Evolutionary conservation across 768 basidiomycete species (phyloP), one percentile per base, ranked within the genome.

Genomic region (Agaricus subrufescens): DNA sequence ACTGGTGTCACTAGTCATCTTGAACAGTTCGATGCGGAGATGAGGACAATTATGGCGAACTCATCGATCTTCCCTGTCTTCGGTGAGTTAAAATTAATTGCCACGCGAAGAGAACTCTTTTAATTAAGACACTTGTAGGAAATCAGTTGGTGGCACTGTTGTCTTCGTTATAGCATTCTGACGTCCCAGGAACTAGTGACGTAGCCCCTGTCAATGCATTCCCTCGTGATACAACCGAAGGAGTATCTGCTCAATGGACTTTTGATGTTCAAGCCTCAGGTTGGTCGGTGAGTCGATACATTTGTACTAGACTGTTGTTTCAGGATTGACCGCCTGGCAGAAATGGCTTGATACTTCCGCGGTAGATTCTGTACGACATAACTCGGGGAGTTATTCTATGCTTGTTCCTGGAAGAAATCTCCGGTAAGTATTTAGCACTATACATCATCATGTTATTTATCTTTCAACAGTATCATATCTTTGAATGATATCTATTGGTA

Each of bases 401-500:
- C 67, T 76, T 57, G 74, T 73, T 15, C 73, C 79, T 26, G 81
- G 76, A 0, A 83, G 79, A 40, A 74, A 74, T 29, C 66, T 84
- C 30, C 69, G 77, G 80, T 79, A 58, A n/a, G 61, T 52, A n/a
- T 31, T 11, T 6, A 27, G n/a, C 25, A 11, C 5, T n/a, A 51
- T n/a, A 23, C 30, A 9, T 26, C 29, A 30, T 30, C 4, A 11
- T 8, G 15, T n/a, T 46, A n/a, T 48, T 54, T 11, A 62, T 38
- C 11, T 25, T 42, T n/a, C 12, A 2, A 45, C 62, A 83, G 79
- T 19, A 79, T 86, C 39, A 77, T 86, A 37, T 83, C 83, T 0
- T 58, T 86, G 56, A 86, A 85, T 58, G 80, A 80, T 7, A 74
- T 79, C 6, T 85, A 81, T 58, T 83, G 82, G 82, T 85, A 85